These are phyloP conservation scores for Hypericum perforatum DNA, from an alignment of 345 rosid genomes.

Conservation along the genomic window DNA sequence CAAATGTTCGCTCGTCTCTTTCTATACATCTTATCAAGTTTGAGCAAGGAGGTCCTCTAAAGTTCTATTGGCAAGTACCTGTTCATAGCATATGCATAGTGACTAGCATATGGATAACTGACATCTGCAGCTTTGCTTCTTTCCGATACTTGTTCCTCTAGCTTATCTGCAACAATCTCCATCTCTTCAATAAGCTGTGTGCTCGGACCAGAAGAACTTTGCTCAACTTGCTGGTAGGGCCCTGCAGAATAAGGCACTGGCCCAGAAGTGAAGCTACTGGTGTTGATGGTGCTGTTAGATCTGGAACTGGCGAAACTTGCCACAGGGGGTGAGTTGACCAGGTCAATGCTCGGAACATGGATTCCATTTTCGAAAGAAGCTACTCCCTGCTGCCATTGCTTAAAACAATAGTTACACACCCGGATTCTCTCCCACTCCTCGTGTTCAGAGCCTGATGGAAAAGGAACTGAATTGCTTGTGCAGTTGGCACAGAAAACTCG, in stretches of 20 bases:
- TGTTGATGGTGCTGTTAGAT: constrained; percentile 24
- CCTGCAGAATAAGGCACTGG: constrained; percentile 25
- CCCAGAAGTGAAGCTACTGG: constrained; percentile 45
- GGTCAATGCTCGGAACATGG: too few species aligned
- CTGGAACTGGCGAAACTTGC: constrained; percentile 26
- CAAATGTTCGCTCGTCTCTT: not conserved
- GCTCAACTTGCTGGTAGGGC: constrained; percentile 42
- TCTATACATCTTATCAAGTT: not conserved
- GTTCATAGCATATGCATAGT: constrained; percentile 32
- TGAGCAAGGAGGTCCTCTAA: not conserved
- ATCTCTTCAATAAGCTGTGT: constrained; percentile 31
- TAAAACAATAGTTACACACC: too few species aligned
- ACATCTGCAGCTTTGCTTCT: constrained; percentile 27
- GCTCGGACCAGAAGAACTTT: constrained; percentile 31
- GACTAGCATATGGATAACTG: constrained; percentile 34
- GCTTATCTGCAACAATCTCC: constrained; percentile 37
- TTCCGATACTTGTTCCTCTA: constrained; percentile 26
- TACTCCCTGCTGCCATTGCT: too few species aligned
- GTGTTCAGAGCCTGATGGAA: too few species aligned
- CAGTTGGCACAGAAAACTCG: too few species aligned
- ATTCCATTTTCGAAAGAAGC: too few species aligned
- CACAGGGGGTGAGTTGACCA: constrained; percentile 6
- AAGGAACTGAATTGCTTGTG: too few species aligned
- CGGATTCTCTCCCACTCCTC: too few species aligned
- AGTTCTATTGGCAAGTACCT: constrained; percentile 33